Evolutionary conservation across 1,139 yeast genomes (phyloP), one percentile per base, ranked within the genome.

Genomic region (Magnusiomyces sp.): DNA sequence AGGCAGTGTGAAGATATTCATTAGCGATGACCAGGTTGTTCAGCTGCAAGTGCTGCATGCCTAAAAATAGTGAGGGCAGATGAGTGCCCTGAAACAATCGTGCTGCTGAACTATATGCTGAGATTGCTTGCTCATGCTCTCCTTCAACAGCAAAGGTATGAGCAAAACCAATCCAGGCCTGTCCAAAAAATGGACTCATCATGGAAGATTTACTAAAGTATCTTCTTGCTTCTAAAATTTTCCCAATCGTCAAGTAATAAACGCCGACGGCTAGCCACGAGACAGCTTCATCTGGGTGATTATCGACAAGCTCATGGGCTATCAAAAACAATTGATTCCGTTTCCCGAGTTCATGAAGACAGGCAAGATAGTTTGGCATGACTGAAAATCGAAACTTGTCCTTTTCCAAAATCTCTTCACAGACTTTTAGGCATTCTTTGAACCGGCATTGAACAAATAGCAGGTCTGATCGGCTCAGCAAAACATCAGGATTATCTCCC

Each of bases 131-230:
- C 64, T 94, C 99, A 62, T 94, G 97, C 67, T 94, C 99, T 9
- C 97, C 95, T 65, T 94, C 98, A 1, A 87, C 84, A 0, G 97
- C 97, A 75, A 89, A 94, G 0, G 98, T 90, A 63, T 92, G 97
- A 1, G 97, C 97, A 71, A 94, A 94, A 1, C 97, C 98, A 45
- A 94, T 81, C 98, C 98, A 94, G 1, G 97, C 96, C 50, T 87
- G 94, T 0, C 95, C 95, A 69, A 87, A 89, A 58, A 83, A 86
- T 1, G 98, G 95, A 58, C 88, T 84, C 57, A 90, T 68, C 58
- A 89, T 74, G 0, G 97, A 88, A 0, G 97, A 92, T 64, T 88
- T 90, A 50, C 94, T 82, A 66, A 90, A 94, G 63, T 79, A 88
- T 56, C 85, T 77, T 51, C 98, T 73, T 0, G 97, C 96, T 58